Conservation (phyloP, 495 filamentous ascomycete species). For the Tuber melanosporum region DNA sequence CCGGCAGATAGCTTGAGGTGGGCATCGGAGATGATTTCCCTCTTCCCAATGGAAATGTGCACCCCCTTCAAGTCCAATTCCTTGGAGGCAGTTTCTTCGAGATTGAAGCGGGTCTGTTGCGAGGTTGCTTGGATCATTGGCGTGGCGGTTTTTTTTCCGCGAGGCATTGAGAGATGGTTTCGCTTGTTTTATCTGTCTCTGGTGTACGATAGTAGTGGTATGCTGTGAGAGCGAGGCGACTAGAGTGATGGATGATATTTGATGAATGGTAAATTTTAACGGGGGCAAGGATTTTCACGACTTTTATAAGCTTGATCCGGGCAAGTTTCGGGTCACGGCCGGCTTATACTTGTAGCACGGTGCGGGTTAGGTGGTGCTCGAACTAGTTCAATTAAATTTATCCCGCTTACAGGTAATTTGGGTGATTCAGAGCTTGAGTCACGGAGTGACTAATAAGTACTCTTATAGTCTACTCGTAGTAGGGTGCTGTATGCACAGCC, state of each 20-base stretch:
- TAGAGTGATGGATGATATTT: background rate
- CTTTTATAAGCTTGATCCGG: background rate
- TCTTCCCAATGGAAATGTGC: conserved; percentile 50
- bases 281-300: background rate
- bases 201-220: background rate
- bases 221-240: background rate
- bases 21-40: conserved; percentile 62
- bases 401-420: background rate
- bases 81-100: conserved; percentile 50
- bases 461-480: too few relatives aligned
- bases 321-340: background rate
- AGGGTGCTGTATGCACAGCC: background rate
- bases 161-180: conserved; percentile 11
- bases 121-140: conserved; percentile 51
- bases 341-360: background rate
- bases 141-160: conserved; percentile 34
- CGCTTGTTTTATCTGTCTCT: background rate
- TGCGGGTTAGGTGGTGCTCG: background rate
- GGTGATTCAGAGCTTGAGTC: conserved; percentile 5
- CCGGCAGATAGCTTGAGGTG: conserved; percentile 64
- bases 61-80: conserved; percentile 44
- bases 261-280: background rate
- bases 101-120: conserved; percentile 56
- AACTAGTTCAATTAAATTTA: background rate
- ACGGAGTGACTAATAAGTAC: background rate